These are phyloP conservation scores for Vairimorpha apis DNA, from an alignment of 371 early-diverging fungal genomes.

Conservation along the genomic window DNA sequence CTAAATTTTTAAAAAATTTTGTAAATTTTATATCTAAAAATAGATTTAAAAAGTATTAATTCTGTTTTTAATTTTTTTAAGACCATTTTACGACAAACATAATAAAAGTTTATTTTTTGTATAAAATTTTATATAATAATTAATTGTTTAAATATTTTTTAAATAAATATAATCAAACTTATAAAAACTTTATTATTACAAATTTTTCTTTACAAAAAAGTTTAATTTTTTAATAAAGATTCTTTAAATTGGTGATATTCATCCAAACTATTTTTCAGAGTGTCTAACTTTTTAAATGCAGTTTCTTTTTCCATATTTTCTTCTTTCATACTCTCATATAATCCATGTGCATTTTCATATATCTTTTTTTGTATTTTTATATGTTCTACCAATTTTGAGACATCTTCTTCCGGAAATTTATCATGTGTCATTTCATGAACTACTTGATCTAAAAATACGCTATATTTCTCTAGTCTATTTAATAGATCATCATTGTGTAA, in stretches of 20 bases:
- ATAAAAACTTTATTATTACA: neutral
- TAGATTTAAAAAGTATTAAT: too few species aligned
- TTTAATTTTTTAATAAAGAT: neutral
- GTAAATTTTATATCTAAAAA: too few species aligned
- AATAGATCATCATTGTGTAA: constrained; percentile 11
- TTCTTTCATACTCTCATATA: neutral
- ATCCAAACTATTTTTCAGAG: neutral
- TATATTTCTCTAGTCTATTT: constrained; percentile 11
- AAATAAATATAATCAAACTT: neutral
- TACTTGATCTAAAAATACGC: constrained; percentile 2
- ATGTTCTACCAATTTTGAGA: neutral
- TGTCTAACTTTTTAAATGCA: neutral
- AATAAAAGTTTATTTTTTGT: too few species aligned
- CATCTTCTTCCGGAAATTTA: constrained; percentile 3
- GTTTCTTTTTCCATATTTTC: constrained; percentile 13
- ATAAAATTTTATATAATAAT: neutral
- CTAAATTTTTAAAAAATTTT: too few species aligned
- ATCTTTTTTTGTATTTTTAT: constrained; percentile 15
- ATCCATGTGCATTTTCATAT: constrained; percentile 5
- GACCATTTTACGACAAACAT: too few species aligned
- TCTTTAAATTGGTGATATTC: constrained; percentile 3
- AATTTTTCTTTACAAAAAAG: neutral
- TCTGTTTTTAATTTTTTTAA: too few species aligned
- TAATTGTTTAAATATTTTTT: neutral
- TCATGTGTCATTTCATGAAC: neutral